Evolutionary conservation across 2,329 filamentous ascomycete species (phyloP).

Genomic region (Nemania sp.): DNA sequence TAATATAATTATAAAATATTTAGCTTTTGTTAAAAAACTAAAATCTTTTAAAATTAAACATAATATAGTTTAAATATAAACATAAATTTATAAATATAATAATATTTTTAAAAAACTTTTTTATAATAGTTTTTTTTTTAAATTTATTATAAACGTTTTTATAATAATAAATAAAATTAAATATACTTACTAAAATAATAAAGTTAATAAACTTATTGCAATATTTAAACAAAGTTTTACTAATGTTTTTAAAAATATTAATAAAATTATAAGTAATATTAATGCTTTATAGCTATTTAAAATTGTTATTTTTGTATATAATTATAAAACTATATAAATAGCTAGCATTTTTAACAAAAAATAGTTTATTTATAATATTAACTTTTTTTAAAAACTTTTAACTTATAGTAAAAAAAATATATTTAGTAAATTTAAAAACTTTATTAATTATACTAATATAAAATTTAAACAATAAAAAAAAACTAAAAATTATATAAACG

Average conservation of each 20-base stretch:
- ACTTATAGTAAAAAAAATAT: background rate
- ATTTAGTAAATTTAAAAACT: background rate
- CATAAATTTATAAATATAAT: background rate
- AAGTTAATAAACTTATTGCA: background rate
- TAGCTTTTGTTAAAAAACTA: background rate
- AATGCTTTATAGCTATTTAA: background rate
- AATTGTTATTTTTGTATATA: background rate
- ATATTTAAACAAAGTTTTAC: background rate
- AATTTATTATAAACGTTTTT: background rate
- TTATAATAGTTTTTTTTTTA: background rate
- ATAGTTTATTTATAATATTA: background rate
- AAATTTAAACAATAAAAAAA: background rate
- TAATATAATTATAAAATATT: background rate
- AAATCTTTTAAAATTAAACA: background rate
- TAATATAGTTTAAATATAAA: background rate
- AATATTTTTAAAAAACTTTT: background rate
- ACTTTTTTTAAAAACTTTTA: background rate
- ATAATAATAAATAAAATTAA: background rate
- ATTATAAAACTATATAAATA: background rate
- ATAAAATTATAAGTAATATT: background rate
- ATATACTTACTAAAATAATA: background rate
- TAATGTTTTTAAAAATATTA: background rate
- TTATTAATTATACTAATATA: background rate
- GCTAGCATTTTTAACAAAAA: background rate
- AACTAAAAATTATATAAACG: background rate